Base-by-base conservation (phyloP, 2,329 filamentous ascomycete genomes). In the Aaosphaeria pasadenensis region DNA sequence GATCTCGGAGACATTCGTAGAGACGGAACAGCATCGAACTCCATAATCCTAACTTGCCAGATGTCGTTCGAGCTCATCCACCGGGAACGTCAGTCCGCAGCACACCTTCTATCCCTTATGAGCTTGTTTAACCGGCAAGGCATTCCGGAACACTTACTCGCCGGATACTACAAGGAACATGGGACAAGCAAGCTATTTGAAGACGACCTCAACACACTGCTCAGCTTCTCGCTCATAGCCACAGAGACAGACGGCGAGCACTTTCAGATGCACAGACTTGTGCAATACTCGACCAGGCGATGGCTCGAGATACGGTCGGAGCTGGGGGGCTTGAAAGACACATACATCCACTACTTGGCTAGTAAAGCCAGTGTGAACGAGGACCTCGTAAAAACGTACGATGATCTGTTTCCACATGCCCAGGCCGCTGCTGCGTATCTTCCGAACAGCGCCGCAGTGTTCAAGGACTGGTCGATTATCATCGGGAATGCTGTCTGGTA, bases 21-120 rank as follows among this genome's bases (percentile, higher is more conserved):
- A 39, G 69, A 72, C 45, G 7, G 44, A 9, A 51, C 52, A 30
- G 60, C 60, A 9, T 57, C 61, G 31, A 67, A 71, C 43, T 67
- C 68, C 1, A 56, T 75, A 1, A 58, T 71, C 2, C 42, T 48
- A 0, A 74, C 70, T 0, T 75, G 66, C 70, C 63, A 69, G 4
- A 53, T 61, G 1, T 61, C 58, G 0, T 64, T 63, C 39, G 48
- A 67, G 46, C 58, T 71, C n/a, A 71, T 78, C 36, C 66, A 59
- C 7, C 48, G 53, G 1, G 48, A 28, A 7, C 40, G 41, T 30
- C 51, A 42, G 11, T 44, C 60, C 7, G 74, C 74, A 6, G 62
- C 72, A 4, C 57, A 74, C 24, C 55, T 76, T 11, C 50, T 77
- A 0, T 71, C 71, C 1, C 60, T 77, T 0, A 76, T 77, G 68